phyloP scores from a whole-genome alignment of 2,329 filamentous ascomycete species.

The Colletotrichum musicola region DNA sequence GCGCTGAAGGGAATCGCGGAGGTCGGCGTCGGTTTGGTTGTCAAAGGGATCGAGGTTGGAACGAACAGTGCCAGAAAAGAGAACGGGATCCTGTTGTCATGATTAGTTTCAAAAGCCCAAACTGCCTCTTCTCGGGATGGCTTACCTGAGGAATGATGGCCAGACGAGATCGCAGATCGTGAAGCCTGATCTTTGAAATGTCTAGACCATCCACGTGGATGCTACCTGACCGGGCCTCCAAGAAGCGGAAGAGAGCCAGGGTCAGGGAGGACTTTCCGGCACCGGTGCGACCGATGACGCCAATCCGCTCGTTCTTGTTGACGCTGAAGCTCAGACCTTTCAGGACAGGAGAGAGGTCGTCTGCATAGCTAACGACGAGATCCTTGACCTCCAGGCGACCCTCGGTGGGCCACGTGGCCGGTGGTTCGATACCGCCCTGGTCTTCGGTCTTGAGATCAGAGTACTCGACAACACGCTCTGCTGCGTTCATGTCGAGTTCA shows the following conservation, averaged over 20 bases:
- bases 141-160: conserved; percentile 79
- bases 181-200: conserved; percentile 77
- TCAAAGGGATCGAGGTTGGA: conserved; percentile 84
- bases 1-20: conserved; percentile 76
- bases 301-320: conserved; percentile 75
- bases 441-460: conserved; percentile 76
- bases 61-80: conserved; percentile 84
- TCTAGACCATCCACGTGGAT: conserved; percentile 81
- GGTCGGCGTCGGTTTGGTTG: conserved; percentile 75
- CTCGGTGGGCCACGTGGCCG: conserved; percentile 81
- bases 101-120: conserved; percentile 28
- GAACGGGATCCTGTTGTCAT: conserved; percentile 74
- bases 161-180: conserved; percentile 78
- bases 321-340: conserved; percentile 77
- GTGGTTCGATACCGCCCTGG: conserved; percentile 70
- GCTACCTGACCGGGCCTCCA: conserved; percentile 75
- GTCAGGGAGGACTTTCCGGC: conserved; percentile 84
- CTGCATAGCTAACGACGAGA: conserved; percentile 78
- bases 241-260: conserved; percentile 81
- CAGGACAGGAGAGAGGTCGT: conserved; percentile 77
- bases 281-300: conserved; percentile 83
- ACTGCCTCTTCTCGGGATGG: neutral
- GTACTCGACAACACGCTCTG: conserved; percentile 83
- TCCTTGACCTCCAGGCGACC: conserved; percentile 80
- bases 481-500: conserved; percentile 84